A percentile compares a stretch with the other conserved stretches of the same genome.
phyloP scores from a whole-genome alignment of 139 green algal species.

The Tetradesmus lagerheimii region DNA sequence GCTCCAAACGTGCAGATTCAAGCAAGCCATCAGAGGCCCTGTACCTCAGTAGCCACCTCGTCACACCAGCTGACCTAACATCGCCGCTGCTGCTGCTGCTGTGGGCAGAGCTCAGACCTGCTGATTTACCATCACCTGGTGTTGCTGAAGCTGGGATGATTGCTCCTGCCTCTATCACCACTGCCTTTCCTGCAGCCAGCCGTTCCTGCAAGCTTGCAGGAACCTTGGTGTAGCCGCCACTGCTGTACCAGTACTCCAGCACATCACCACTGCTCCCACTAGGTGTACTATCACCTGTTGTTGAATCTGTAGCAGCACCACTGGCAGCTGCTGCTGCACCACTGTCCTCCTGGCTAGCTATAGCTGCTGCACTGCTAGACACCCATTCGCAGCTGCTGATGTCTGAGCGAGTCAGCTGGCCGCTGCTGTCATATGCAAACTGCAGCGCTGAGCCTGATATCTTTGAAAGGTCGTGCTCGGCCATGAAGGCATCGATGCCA shows the following conservation, averaged over 20 bases:
- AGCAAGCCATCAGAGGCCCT: neutral
- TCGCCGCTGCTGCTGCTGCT: neutral
- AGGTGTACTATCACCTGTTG: neutral
- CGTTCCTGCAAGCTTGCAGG: neutral
- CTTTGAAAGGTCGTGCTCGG: neutral
- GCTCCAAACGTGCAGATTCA: neutral
- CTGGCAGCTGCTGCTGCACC: neutral
- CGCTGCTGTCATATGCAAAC: conserved; percentile 11
- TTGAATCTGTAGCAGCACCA: neutral
- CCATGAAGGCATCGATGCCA: conserved; percentile 28
- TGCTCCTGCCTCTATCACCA: conserved; percentile 15
- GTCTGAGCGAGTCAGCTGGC: neutral
- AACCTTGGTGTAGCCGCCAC: conserved; percentile 13
- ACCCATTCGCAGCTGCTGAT: neutral
- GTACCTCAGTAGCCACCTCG: neutral
- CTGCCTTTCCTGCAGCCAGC: neutral
- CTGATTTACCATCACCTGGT: no score
- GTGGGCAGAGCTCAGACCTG: no score
- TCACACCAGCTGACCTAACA: neutral
- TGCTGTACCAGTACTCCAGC: conserved; percentile 25
- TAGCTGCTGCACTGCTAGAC: neutral
- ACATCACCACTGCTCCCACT: neutral
- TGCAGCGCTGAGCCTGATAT: neutral
- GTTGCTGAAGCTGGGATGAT: neutral
- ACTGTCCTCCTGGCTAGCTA: neutral